phyloP scores from a whole-genome alignment of 108 stramenopile species.

The Nitzschia putrida region DNA sequence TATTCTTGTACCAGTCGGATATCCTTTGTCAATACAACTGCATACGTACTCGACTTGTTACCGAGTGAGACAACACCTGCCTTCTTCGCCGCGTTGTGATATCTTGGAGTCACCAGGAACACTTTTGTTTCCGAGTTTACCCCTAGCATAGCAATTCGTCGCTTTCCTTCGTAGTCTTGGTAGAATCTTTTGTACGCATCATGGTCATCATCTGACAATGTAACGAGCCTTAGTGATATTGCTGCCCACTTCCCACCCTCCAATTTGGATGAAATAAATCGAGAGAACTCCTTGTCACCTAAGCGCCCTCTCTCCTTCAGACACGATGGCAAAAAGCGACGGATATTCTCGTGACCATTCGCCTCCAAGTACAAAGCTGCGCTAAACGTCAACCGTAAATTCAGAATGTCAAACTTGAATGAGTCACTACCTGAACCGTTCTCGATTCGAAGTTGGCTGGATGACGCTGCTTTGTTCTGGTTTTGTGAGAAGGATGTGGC shows the following conservation, averaged over 20 bases:
- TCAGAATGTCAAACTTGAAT: constrained; percentile 25
- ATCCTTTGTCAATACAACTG: constrained; percentile 57
- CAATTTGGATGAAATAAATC: constrained; percentile 59
- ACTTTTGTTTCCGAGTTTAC: constrained; percentile 52
- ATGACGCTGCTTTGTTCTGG: background rate
- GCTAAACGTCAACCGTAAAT: constrained; percentile 21
- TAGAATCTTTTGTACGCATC: constrained; percentile 56
- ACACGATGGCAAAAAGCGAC: constrained; percentile 47
- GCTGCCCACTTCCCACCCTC: constrained; percentile 53
- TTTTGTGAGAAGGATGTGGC: constrained; percentile 9
- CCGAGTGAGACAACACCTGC: constrained; percentile 28
- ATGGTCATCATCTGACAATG: constrained; percentile 44
- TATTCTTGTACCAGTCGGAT: background rate
- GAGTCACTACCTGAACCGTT: constrained; percentile 33
- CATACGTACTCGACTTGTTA: constrained; percentile 59
- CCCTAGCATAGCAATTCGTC: constrained; percentile 67
- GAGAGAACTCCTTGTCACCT: constrained; percentile 54
- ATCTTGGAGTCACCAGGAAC: constrained; percentile 73
- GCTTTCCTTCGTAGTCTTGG: constrained; percentile 64
- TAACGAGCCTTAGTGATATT: constrained; percentile 42
- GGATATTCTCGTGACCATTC: constrained; percentile 13
- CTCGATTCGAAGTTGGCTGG: constrained; percentile 10
- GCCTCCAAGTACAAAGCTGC: constrained; percentile 34
- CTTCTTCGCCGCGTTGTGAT: constrained; percentile 31
- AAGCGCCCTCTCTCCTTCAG: constrained; percentile 62